Conservation (phyloP, 2,329 filamentous ascomycete genomes). For the Stylonectria norvegica region DNA sequence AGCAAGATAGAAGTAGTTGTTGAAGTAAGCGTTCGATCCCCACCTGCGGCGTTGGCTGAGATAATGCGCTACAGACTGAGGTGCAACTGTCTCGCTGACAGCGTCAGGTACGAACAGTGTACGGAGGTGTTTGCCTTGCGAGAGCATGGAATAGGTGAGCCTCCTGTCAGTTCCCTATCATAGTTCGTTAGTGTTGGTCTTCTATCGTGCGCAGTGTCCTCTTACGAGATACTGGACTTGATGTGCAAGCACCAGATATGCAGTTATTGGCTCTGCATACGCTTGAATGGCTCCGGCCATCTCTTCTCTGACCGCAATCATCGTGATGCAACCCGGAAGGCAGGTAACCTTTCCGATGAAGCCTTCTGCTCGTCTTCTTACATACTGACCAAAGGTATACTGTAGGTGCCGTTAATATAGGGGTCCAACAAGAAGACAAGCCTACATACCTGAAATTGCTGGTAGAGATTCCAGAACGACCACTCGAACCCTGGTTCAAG, state of each 20-base stretch:
- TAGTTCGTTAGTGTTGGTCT: not conserved
- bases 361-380: constrained; percentile 16
- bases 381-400: constrained; percentile 22
- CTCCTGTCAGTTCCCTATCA: constrained; percentile 18
- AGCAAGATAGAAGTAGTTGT: constrained; percentile 33
- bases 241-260: constrained; percentile 17
- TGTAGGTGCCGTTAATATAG: not conserved
- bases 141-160: constrained; percentile 22
- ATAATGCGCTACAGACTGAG: constrained; percentile 33
- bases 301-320: constrained; percentile 19
- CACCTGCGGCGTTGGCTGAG: constrained; percentile 32
- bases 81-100: constrained; percentile 33
- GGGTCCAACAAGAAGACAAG: accelerated
- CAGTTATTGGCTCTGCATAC: constrained; percentile 19
- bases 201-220: not conserved
- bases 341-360: constrained; percentile 19
- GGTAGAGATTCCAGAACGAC: constrained; percentile 23
- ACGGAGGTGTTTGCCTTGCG: constrained; percentile 16
- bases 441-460: constrained; percentile 18
- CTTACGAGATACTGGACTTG: constrained; percentile 23
- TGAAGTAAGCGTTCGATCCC: constrained; percentile 36
- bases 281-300: constrained; percentile 21
- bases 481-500: constrained; percentile 21
- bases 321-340: constrained; percentile 21
- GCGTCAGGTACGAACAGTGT: constrained; percentile 33